These are phyloP conservation scores for Pezicula carpinea DNA, from an alignment of 2,329 filamentous ascomycete species.

Conservation along the genomic window DNA sequence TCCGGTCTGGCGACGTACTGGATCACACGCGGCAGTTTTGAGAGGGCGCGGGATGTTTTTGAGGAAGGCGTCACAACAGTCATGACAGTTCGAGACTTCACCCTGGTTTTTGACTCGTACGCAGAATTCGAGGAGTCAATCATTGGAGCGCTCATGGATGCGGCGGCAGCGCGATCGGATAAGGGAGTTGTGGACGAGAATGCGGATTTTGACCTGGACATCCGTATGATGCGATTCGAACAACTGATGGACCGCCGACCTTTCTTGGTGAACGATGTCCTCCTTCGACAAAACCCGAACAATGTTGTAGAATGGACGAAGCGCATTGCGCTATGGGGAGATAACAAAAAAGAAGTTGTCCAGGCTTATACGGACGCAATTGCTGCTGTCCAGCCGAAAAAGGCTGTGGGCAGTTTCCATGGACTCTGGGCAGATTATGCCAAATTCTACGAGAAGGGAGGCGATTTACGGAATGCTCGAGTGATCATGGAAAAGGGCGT, in stretches of 20 bases:
- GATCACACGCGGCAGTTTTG: conserved; percentile 89
- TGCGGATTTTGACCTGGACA: conserved; percentile 90
- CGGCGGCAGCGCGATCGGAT: conserved; percentile 73
- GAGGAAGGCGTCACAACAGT: conserved; percentile 96
- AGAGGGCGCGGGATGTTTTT: conserved; percentile 86
- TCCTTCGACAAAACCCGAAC: conserved; percentile 92
- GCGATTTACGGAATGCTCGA: conserved; percentile 77
- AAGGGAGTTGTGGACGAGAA: conserved; percentile 74
- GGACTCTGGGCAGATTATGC: conserved; percentile 96
- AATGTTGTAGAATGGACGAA: conserved; percentile 98
- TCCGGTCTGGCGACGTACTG: conserved; percentile 93
- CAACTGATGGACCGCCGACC: conserved; percentile 95
- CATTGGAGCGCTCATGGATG: conserved; percentile 86
- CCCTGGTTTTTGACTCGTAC: conserved; percentile 92
- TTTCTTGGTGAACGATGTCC: conserved; percentile 93
- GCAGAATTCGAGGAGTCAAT: conserved; percentile 96
- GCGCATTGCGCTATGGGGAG: conserved; percentile 88
- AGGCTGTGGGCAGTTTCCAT: conserved; percentile 88
- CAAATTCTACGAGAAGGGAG: conserved; percentile 89
- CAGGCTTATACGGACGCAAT: conserved; percentile 95
- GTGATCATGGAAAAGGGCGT: conserved; percentile 97
- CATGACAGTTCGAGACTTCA: conserved; percentile 98
- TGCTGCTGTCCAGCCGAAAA: conserved; percentile 87
- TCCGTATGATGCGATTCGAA: conserved; percentile 96
- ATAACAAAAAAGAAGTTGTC: conserved; percentile 86